Conservation (phyloP, 1,284 basidiomycete genomes). For the Malassezia cuniculi region DNA sequence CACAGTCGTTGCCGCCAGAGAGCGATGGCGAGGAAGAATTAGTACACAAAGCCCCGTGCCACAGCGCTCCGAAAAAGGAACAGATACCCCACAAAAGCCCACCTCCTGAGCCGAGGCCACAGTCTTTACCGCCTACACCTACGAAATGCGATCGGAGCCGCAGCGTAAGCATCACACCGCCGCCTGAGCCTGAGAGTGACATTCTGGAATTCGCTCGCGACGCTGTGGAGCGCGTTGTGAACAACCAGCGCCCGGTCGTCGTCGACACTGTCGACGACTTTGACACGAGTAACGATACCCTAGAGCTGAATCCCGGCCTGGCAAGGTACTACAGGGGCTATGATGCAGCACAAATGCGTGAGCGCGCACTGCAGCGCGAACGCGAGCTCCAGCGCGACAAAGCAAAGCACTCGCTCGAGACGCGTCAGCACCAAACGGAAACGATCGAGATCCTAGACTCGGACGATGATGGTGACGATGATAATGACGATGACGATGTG, state of each 20-base stretch:
- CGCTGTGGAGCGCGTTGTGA: slow-evolving; percentile 15
- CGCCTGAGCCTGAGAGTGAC: slow-evolving; percentile 11
- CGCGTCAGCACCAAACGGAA: slow-evolving; percentile 9
- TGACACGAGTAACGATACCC: slow-evolving; percentile 3
- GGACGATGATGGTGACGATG: slow-evolving; percentile 1
- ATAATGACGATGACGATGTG: not conserved
- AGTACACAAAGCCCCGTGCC: not conserved
- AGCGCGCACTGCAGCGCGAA: slow-evolving; percentile 19
- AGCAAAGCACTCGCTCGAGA: too few species aligned
- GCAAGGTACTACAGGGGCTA: slow-evolving; percentile 22
- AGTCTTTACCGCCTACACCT: not conserved
- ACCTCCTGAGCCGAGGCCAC: not conserved
- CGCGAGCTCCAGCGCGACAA: slow-evolving; percentile 12
- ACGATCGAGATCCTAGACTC: not conserved
- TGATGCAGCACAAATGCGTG: slow-evolving; percentile 21
- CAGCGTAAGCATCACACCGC: slow-evolving; percentile 13
- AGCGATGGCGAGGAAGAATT: too few species aligned
- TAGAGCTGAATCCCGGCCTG: slow-evolving; percentile 26
- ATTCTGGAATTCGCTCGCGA: slow-evolving; percentile 17
- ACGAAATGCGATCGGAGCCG: not conserved
- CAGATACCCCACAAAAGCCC: not conserved
- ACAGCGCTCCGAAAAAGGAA: not conserved
- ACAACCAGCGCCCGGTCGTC: slow-evolving; percentile 4
- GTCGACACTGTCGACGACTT: not conserved
- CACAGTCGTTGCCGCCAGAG: not conserved